These are phyloP conservation scores for Ophiostoma sp. DNA, from an alignment of 2,329 filamentous ascomycete genomes.

Conservation along the genomic window DNA sequence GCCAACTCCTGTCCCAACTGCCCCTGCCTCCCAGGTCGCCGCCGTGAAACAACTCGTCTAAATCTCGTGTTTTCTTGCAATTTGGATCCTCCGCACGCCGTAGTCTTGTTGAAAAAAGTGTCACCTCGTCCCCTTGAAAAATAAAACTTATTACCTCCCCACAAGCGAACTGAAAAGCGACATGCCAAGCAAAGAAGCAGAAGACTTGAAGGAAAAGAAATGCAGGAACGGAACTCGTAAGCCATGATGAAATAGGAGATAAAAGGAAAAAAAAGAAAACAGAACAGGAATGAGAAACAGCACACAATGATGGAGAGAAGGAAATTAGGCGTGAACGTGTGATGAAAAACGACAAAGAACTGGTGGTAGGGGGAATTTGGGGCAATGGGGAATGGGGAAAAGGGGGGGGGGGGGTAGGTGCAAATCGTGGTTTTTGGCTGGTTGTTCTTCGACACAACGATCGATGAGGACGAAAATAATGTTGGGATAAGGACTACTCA, in stretches of 20 bases:
- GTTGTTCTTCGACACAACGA: conserved; percentile 16
- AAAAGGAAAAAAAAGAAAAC: background rate
- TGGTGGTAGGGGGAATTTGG: background rate
- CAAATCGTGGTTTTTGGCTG: background rate
- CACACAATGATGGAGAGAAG: background rate
- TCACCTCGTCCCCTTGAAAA: conserved; percentile 38
- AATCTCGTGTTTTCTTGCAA: conserved; percentile 24
- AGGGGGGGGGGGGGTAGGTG: conserved; percentile 23
- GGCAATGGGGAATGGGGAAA: conserved; percentile 19
- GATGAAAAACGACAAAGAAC: background rate
- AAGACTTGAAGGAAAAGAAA: background rate
- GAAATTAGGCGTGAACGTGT: background rate
- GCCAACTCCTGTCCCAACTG: background rate
- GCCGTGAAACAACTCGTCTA: background rate
- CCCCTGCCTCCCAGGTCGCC: background rate
- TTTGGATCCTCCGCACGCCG: conserved; percentile 28
- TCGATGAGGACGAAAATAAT: background rate
- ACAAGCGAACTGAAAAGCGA: conserved; percentile 39
- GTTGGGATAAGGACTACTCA: background rate
- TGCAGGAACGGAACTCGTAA: conserved; percentile 3
- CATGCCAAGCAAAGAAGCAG: conserved; percentile 36
- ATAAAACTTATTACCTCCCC: conserved; percentile 39
- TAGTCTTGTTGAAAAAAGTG: conserved; percentile 4
- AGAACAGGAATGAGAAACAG: background rate
- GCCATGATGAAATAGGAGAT: background rate